Percentiles rank a stretch among this genome's conserved stretches.
These are phyloP conservation scores for Bolboschoenoplectus hybrid DNA, from an alignment of 202 grass and related monocot genomes.

Conservation along the genomic window DNA sequence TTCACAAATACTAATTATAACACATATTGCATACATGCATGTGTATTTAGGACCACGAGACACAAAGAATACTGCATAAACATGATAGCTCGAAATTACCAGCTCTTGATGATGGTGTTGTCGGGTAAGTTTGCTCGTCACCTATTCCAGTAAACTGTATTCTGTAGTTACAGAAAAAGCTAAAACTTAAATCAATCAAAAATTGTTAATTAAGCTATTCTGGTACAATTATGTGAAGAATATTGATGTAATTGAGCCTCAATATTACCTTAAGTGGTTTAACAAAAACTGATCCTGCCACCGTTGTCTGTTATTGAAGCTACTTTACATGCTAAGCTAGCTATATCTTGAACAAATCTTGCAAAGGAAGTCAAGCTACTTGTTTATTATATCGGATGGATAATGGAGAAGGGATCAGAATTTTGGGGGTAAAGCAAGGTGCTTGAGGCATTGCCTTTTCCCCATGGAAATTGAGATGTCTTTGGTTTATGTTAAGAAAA, in stretches of 20 bases:
- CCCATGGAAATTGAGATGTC: constrained; percentile 41
- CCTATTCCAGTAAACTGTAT: constrained; percentile 46
- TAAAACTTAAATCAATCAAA: constrained; percentile 1
- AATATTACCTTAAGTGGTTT: constrained; percentile 52
- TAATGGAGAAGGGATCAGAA: constrained; percentile 45
- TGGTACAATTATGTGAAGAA: constrained; percentile 15
- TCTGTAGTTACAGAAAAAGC: constrained; percentile 31
- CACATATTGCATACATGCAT: background rate
- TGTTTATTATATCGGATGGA: constrained; percentile 33
- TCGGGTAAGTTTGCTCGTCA: constrained; percentile 26
- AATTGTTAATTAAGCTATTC: constrained; percentile 15
- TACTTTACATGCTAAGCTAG: constrained; percentile 15
- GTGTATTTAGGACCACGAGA: background rate
- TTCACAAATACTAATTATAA: background rate
- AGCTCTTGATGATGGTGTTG: constrained; percentile 15
- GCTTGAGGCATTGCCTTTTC: constrained; percentile 53
- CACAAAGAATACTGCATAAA: background rate
- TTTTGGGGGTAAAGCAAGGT: constrained; percentile 47
- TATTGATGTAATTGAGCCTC: background rate
- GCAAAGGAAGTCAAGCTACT: constrained; percentile 44
- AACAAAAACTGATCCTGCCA: constrained; percentile 39
- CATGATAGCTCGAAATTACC: constrained; percentile 41
- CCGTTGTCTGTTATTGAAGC: constrained; percentile 37
- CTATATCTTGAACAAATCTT: constrained; percentile 48
- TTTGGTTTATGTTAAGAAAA: constrained; percentile 43